Percentiles rank a stretch among this genome's conserved stretches.
Evolutionary conservation across 2,329 filamentous ascomycete species (phyloP).

Genomic region (Fusarium succisae): DNA sequence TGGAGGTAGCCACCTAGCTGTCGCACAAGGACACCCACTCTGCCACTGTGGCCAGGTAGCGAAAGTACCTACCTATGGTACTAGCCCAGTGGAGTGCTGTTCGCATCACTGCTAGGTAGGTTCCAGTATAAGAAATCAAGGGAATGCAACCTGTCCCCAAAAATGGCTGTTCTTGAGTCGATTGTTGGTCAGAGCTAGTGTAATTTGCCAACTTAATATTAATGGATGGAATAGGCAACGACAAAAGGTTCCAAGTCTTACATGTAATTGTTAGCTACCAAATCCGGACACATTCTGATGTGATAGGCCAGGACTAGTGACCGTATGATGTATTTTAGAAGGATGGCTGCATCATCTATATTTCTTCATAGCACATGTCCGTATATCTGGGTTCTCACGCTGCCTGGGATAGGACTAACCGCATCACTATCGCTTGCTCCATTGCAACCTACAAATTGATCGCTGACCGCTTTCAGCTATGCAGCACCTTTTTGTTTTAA

Average conservation of each 20-base stretch:
- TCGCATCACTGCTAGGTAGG: slow-evolving; percentile 22
- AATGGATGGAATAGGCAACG: slow-evolving; percentile 21
- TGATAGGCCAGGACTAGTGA: slow-evolving; percentile 8
- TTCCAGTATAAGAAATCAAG: slow-evolving; percentile 28
- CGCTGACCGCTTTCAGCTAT: slow-evolving; percentile 15
- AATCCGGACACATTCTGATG: slow-evolving; percentile 24
- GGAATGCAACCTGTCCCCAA: slow-evolving; percentile 44
- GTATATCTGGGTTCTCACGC: neutral
- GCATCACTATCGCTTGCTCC: neutral
- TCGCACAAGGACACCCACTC: slow-evolving; percentile 23
- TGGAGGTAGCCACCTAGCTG: slow-evolving; percentile 14
- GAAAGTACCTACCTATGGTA: neutral
- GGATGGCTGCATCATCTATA: slow-evolving; percentile 5
- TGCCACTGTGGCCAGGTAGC: slow-evolving; percentile 27
- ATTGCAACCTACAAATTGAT: neutral
- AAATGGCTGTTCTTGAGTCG: slow-evolving; percentile 28
- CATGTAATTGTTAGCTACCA: slow-evolving; percentile 13
- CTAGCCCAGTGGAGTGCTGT: neutral
- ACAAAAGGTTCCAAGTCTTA: slow-evolving; percentile 21
- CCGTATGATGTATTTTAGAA: slow-evolving; percentile 8
- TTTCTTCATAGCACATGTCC: neutral
- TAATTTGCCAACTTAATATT: neutral
- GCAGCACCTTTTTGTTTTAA: neutral
- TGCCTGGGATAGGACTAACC: neutral
- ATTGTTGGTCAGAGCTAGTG: slow-evolving; percentile 19